Evolutionary conservation across 257 asterid genomes (phyloP), one percentile per base, ranked within the genome.

Genomic region (Solanum neorickii): DNA sequence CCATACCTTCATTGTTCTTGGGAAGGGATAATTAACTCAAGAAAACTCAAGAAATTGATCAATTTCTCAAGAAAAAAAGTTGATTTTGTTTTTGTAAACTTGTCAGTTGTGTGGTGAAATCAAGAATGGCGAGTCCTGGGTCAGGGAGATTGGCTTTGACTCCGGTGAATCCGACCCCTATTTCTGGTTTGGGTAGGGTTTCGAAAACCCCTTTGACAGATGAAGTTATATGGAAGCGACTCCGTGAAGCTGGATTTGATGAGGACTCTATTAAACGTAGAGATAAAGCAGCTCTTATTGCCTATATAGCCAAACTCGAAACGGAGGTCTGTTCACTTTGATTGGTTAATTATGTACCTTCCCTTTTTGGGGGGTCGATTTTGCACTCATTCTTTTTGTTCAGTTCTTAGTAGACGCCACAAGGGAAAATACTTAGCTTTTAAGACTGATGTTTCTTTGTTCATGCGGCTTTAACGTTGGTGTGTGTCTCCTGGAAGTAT

Each of bases 181-280:
- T 91, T 56, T 90, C 94, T 3, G 87, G 90, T 88, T 78, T 76
- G 27, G 87, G 69, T 62, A 90, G 96, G 96, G 96, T 91, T 92
- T 88, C 91, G 88, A 91, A 89, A 83, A 91, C 94, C 74, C 98
- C 98, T 75, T 91, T 95, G 85, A 94, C 90, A 78, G 99, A 96
- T 76, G 99, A 94, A 75, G 92, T 88, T 20, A 90, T 97, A 12
- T 96, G 99, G 99, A 95, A 91, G 88, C 91, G 96, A 83, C 94
- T 97, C 59, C 92, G 92, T 85, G 98, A 97, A 59, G 98, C 98
- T 5, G 99, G 99, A 6, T 94, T 97, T 80, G 99, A 96, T 86
- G 99, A 97, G 88, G 99, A 97, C 62, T 93, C 98, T 42, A 92
- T 97, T 89, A 95, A 95, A 86, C 98, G 98, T 69, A 92, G 98